Base-by-base conservation (phyloP, 2,329 filamentous ascomycete species). In the Trichoderma sp. region DNA sequence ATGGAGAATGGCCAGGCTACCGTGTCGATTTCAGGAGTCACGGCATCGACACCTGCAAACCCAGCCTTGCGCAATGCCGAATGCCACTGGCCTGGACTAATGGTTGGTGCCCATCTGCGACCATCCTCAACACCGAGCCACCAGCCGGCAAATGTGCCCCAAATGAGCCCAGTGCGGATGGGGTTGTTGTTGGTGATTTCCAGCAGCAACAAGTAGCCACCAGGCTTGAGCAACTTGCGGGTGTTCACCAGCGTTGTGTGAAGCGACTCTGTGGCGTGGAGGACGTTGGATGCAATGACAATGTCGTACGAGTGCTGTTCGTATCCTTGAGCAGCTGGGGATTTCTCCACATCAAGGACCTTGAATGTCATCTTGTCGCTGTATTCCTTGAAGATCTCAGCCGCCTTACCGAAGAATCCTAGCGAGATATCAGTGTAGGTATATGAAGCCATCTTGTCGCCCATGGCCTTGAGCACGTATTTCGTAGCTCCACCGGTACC, bases 401-500 rank as follows among this genome's bases (percentile, higher is more conserved):
- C 75, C 0, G 83, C 85, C 1, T 79, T 76, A 4, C 82, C 81
- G 62, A 88, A 86, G 80, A 85, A 85, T 11, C 79, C 82, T 4
- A 80, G 71, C 0, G 83, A 83, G 14, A 86, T 82, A 74, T 88
- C 86, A 0, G 87, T 87, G 78, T 81, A 88, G 0, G 83, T 85
- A 77, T 88, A 88, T 1, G 81, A 75, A 9, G 64, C 21, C 64
- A 85, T 85, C 7, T 75, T 11, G 14, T 77, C 14, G 1, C 79
- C 81, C 12, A 87, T 76, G 6, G 66, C 64, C 1, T 78, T 71
- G 1, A 88, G 77, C 5, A 88, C 78, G 1, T 53, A 56, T 9
- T 80, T 78, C 0, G 86, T 88, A 0, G 85, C 81, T 14, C 82
- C 83, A 4, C 86, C 87, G 3, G 85, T 86, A 2, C 87, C 87